phyloP scores from a whole-genome alignment of 768 basidiomycete species.

The Lentinula boryana region DNA sequence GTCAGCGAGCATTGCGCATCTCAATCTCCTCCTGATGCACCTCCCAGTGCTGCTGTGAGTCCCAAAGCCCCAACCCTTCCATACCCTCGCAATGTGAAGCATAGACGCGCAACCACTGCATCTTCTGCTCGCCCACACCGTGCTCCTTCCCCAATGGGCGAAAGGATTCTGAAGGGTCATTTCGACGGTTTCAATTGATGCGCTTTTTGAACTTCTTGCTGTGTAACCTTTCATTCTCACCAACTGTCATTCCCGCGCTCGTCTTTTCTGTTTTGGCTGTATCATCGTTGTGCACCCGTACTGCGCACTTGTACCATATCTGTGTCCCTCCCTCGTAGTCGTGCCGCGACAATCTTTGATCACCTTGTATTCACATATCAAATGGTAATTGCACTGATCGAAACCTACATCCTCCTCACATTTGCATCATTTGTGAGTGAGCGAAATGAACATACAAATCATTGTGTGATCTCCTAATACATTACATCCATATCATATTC shows the following conservation, averaged over 20 bases:
- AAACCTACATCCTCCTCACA: background rate
- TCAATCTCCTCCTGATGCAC: slow-evolving; percentile 29
- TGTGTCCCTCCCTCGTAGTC: background rate
- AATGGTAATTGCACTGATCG: background rate
- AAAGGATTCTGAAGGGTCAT: slow-evolving; percentile 85
- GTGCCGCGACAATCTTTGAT: background rate
- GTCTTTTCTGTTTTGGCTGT: background rate
- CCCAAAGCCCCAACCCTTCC: slow-evolving; percentile 24
- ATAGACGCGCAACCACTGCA: slow-evolving; percentile 59
- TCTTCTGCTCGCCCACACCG: slow-evolving; percentile 46
- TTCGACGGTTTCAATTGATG: slow-evolving; percentile 82
- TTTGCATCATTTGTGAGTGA: background rate
- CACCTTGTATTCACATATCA: background rate
- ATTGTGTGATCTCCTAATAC: no score
- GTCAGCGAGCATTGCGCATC: no score
- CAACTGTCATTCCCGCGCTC: slow-evolving; percentile 15
- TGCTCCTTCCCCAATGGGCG: slow-evolving; percentile 86
- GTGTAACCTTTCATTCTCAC: slow-evolving; percentile 7
- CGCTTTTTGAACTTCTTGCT: background rate
- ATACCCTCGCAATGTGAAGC: slow-evolving; percentile 26
- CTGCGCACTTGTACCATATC: slow-evolving; percentile 11
- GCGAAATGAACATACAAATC: no score
- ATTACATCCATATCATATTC: no score
- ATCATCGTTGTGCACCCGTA: slow-evolving; percentile 23
- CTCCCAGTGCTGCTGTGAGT: slow-evolving; percentile 48